These are phyloP conservation scores for Fusarium pseudocircinatum DNA, from an alignment of 2,329 filamentous ascomycete genomes.

Conservation along the genomic window DNA sequence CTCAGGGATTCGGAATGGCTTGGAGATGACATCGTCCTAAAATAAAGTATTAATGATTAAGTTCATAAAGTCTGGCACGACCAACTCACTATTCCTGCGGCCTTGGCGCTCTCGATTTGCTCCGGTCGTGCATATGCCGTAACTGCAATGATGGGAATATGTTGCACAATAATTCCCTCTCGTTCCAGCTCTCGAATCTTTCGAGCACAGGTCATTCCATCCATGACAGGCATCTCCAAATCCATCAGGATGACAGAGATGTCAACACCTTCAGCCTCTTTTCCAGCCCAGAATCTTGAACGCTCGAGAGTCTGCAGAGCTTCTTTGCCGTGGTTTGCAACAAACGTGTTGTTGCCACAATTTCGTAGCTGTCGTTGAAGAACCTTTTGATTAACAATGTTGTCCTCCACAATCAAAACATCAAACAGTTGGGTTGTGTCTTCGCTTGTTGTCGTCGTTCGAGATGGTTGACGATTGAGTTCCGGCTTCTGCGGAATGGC, in stretches of 20 bases:
- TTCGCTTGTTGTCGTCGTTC: slow-evolving; percentile 9
- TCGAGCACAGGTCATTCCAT: slow-evolving; percentile 77
- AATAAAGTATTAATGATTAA: slow-evolving; percentile 3
- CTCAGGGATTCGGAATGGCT: slow-evolving; percentile 81
- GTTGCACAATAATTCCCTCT: slow-evolving; percentile 67
- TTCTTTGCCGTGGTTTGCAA: slow-evolving; percentile 73
- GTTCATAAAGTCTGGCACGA: background rate
- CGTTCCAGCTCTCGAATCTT: slow-evolving; percentile 75
- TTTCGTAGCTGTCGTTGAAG: slow-evolving; percentile 69
- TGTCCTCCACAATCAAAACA: slow-evolving; percentile 74
- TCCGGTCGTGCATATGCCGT: slow-evolving; percentile 81
- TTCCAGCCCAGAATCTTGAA: slow-evolving; percentile 65
- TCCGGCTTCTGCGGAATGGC: slow-evolving; percentile 27
- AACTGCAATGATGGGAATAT: slow-evolving; percentile 84
- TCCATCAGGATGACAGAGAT: slow-evolving; percentile 81
- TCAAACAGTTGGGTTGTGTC: slow-evolving; percentile 54
- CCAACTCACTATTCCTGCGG: slow-evolving; percentile 74
- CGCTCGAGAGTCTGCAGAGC: slow-evolving; percentile 66
- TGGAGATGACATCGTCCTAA: slow-evolving; percentile 79
- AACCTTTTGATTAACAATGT: slow-evolving; percentile 73
- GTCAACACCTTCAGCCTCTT: slow-evolving; percentile 58
- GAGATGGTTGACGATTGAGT: slow-evolving; percentile 28
- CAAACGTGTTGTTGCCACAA: slow-evolving; percentile 67
- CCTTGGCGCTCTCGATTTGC: slow-evolving; percentile 76
- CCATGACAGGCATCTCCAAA: slow-evolving; percentile 86